These are phyloP conservation scores for Fusarium sp. DNA, from an alignment of 2,329 filamentous ascomycete species.

Conservation along the genomic window DNA sequence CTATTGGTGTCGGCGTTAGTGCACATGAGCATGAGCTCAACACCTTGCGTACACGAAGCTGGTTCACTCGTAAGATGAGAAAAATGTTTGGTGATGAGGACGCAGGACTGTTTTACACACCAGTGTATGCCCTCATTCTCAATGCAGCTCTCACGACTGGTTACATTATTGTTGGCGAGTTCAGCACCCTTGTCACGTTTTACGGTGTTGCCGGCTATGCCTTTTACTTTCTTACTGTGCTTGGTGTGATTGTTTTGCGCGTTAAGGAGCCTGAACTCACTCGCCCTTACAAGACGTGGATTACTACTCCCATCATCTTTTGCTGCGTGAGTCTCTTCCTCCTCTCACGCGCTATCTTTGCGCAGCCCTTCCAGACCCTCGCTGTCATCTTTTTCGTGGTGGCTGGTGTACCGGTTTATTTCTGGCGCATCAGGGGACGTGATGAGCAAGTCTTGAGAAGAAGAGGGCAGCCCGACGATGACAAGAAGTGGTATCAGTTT, in stretches of 20 bases:
- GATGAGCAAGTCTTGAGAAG: constrained; percentile 63
- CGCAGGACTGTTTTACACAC: constrained; percentile 88
- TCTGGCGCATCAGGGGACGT: constrained; percentile 80
- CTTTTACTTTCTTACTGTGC: constrained; percentile 95
- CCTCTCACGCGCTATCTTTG: constrained; percentile 87
- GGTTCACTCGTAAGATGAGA: constrained; percentile 69
- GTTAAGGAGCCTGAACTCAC: constrained; percentile 89
- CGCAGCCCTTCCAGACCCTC: constrained; percentile 89
- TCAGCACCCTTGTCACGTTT: constrained; percentile 91
- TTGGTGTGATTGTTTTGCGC: constrained; percentile 90
- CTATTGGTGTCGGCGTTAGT: constrained; percentile 75
- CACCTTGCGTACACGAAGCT: constrained; percentile 63
- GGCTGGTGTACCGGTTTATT: constrained; percentile 88
- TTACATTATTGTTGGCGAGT: constrained; percentile 90
- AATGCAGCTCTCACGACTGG: constrained; percentile 79
- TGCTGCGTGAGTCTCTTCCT: constrained; percentile 97
- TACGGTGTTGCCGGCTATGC: constrained; percentile 97
- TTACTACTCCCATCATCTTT: constrained; percentile 95
- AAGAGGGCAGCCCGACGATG: constrained; percentile 46
- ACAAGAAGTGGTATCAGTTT: constrained; percentile 68
- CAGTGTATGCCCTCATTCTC: constrained; percentile 89
- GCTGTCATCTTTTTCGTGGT: constrained; percentile 88
- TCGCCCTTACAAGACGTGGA: constrained; percentile 95
- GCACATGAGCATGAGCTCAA: constrained; percentile 56
- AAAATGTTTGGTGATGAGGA: constrained; percentile 80